Evolutionary conservation across 225 moss, liverwort and hornwort genomes (phyloP), one percentile per base, ranked within the genome.

Genomic region (Sphagnum tenellum): DNA sequence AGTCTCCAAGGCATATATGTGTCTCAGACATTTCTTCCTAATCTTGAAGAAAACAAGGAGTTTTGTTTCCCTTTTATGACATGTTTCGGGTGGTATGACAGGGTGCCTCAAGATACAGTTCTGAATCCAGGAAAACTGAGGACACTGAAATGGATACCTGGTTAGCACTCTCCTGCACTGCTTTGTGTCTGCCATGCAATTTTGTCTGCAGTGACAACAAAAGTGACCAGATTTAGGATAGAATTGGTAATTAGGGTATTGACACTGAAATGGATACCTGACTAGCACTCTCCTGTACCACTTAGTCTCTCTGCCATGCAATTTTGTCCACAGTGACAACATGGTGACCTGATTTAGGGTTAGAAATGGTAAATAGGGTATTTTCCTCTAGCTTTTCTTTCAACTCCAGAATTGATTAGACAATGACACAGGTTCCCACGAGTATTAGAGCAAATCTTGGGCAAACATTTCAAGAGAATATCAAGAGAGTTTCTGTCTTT

Each of bases 41-140:
- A 52, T 52, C 52, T 52, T 52, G 52, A 9, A 52, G 52, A 5
- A 0, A 9, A 52, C 6, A 52, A 5, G 6, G 6, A 52, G 52
- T 52, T 52, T 52, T 52, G 52, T 5, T 52, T 52, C 29, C 29
- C 52, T 5, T 5, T 6, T 6, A 9, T 52, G 52, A 52, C 7
- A 52, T 52, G 7, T 5, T 52, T 52, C 52, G 2, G 9, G 52
- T 6, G 52, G 52, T 52, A 6, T 52, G 7, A 52, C 87, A 98
- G 96, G 96, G 76, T 86, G 56, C 73, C 85, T 44, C 96, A 92
- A 70, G 96, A 98, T 45, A 98, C 92, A 7, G 71, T 86, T 44
- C 73, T 90, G 78, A 89, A 85, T 72, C 64, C 81, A 2, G 90
- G 92, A 60, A 92, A 77, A 74, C 76, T 86, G 75, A 70, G 59